phyloP scores from a whole-genome alignment of 495 filamentous ascomycete species.

The Aspergillus panamensis region DNA sequence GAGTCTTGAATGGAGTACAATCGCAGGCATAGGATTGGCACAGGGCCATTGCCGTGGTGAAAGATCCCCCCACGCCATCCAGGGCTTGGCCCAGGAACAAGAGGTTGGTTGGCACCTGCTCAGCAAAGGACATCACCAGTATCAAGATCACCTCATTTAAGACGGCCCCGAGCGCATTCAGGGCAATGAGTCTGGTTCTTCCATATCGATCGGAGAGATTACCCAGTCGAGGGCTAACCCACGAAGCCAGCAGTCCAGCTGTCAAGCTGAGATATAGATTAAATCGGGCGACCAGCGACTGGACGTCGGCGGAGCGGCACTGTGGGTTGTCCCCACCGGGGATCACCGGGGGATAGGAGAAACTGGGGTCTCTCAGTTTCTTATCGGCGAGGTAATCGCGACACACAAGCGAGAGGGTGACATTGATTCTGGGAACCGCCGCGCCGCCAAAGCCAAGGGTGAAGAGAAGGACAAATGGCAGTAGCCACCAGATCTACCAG shows the following conservation, averaged over 20 bases:
- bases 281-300: constrained; percentile 71
- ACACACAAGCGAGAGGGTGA: constrained; percentile 80
- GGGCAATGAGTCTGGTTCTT: constrained; percentile 64
- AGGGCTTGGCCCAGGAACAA: constrained; percentile 68
- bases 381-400: constrained; percentile 68
- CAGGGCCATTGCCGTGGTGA: constrained; percentile 76
- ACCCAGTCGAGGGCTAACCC: constrained; percentile 79
- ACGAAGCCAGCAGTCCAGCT: constrained; percentile 65
- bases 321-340: constrained; percentile 66
- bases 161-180: constrained; percentile 65
- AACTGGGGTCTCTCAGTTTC: constrained; percentile 50
- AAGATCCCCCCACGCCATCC: constrained; percentile 83
- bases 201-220: constrained; percentile 86
- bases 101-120: constrained; percentile 65
- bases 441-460: constrained; percentile 81
- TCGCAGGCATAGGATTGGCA: constrained; percentile 83
- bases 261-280: constrained; percentile 68
- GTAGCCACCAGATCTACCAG: constrained; percentile 74
- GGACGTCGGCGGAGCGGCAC: constrained; percentile 69
- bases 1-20: constrained; percentile 72
- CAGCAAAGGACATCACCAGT: constrained; percentile 68
- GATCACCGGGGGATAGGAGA: constrained; percentile 60
- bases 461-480: constrained; percentile 71
- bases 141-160: constrained; percentile 70
- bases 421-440: constrained; percentile 72